phyloP scores from a whole-genome alignment of 306 rosid genomes.

The Pyrus bretschneideri region DNA sequence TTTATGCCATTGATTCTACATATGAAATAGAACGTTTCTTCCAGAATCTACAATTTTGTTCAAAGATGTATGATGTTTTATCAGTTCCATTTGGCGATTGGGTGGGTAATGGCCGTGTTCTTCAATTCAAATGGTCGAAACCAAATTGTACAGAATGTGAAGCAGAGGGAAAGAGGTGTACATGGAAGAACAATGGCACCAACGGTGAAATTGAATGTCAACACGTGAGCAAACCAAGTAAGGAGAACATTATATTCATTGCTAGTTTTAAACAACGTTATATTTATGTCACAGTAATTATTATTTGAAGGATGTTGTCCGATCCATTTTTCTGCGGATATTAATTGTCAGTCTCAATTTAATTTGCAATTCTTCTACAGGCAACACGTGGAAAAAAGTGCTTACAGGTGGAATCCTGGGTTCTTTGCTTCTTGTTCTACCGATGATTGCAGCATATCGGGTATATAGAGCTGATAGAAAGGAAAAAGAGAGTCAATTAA shows the following conservation, averaged over 20 bases:
- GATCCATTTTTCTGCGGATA: too few relatives aligned
- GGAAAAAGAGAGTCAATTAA: slow-evolving; percentile 15
- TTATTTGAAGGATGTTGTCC: too few relatives aligned
- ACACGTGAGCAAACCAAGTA: background rate
- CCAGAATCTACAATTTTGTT: background rate
- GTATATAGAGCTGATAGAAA: background rate
- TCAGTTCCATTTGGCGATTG: background rate
- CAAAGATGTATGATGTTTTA: slow-evolving; percentile 18
- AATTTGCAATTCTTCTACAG: background rate
- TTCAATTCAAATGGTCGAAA: slow-evolving; percentile 20
- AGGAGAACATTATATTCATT: background rate
- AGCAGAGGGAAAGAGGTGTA: slow-evolving; percentile 20
- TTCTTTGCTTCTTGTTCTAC: background rate
- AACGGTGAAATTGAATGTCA: background rate
- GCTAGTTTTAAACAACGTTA: too few relatives aligned
- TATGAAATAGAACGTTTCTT: background rate
- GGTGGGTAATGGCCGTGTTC: rapidly evolving
- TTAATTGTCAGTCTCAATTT: background rate
- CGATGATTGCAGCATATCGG: background rate
- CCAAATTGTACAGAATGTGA: slow-evolving; percentile 33
- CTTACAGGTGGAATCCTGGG: slow-evolving; percentile 20
- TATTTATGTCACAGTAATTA: background rate
- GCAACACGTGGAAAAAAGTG: background rate
- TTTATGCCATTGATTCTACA: background rate
- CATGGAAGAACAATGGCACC: slow-evolving; percentile 8